phyloP scores from a whole-genome alignment of 1,139 yeast genomes.

The Pneumocystis oryctolagi region DNA sequence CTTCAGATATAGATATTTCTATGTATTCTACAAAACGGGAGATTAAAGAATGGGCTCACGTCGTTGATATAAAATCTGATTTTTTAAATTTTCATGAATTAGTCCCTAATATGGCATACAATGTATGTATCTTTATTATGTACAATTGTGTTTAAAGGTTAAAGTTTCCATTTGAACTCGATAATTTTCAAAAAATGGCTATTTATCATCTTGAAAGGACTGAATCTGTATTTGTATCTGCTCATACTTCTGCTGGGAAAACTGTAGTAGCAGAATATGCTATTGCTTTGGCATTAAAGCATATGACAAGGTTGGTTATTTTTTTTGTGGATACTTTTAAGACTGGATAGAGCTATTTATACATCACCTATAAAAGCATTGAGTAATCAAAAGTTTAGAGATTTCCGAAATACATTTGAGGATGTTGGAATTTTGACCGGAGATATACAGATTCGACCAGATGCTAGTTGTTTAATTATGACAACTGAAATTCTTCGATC shows the following conservation, averaged over 20 bases:
- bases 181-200: conserved; percentile 93
- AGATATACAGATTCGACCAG: conserved; percentile 94
- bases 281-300: conserved; percentile 78
- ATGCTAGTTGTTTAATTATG: conserved; percentile 92
- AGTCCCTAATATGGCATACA: conserved; percentile 84
- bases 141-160: background rate
- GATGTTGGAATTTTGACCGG: conserved; percentile 96
- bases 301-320: conserved; percentile 48
- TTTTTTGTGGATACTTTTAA: background rate
- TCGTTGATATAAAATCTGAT: conserved; percentile 71
- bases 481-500: conserved; percentile 91
- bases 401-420: conserved; percentile 67
- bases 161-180: conserved; percentile 80
- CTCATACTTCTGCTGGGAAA: conserved; percentile 91
- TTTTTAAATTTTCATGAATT: conserved; percentile 72
- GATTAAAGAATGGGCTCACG: conserved; percentile 67
- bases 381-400: conserved; percentile 88
- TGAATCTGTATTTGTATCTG: conserved; percentile 95
- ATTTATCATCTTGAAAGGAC: conserved; percentile 92
- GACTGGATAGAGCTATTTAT: conserved; percentile 42
- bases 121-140: background rate
- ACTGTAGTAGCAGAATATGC: conserved; percentile 91
- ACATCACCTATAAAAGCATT: conserved; percentile 89
- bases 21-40: conserved; percentile 1
- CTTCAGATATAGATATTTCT: background rate